Evolutionary conservation across 2,329 filamentous ascomycete genomes (phyloP).

Genomic region (Epicoccum sorghinum): DNA sequence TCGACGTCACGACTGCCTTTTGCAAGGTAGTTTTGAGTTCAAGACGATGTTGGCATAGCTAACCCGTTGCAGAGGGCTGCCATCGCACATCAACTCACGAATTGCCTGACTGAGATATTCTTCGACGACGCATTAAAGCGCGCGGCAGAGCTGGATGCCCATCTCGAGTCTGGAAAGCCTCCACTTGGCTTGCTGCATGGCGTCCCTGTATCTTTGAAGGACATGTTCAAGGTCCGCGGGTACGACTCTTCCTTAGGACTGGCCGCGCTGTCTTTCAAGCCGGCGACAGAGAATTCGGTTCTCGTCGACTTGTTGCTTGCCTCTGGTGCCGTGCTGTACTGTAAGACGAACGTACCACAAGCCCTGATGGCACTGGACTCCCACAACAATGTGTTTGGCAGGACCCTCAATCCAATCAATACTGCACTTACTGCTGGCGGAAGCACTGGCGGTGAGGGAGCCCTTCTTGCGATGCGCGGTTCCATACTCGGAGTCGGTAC

Average conservation of each 20-base stretch:
- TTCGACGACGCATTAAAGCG: constrained; percentile 44
- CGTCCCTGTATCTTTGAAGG: constrained; percentile 56
- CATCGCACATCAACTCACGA: constrained; percentile 55
- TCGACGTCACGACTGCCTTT: constrained; percentile 51
- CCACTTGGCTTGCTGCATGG: constrained; percentile 56
- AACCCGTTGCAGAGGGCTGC: constrained; percentile 47
- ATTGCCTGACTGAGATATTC: constrained; percentile 50
- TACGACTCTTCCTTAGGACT: constrained; percentile 53
- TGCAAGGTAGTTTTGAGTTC: constrained; percentile 44
- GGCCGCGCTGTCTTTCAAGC: constrained; percentile 52
- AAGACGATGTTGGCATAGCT: not conserved
- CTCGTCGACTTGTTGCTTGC: constrained; percentile 53
- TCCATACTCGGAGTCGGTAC: constrained; percentile 60
- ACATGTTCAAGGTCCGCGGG: constrained; percentile 57
- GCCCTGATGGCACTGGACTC: constrained; percentile 60
- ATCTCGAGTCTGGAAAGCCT: constrained; percentile 45
- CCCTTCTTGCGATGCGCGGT: constrained; percentile 56
- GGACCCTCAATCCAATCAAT: constrained; percentile 57
- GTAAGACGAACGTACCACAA: constrained; percentile 62
- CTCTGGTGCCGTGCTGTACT: constrained; percentile 57
- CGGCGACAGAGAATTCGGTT: constrained; percentile 45
- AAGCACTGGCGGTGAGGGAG: constrained; percentile 60
- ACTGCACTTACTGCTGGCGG: constrained; percentile 57
- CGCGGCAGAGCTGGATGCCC: constrained; percentile 49
- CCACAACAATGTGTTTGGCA: constrained; percentile 58